These are phyloP conservation scores for Dujonia santamariae DNA, from an alignment of 1,139 yeast genomes.

Conservation along the genomic window DNA sequence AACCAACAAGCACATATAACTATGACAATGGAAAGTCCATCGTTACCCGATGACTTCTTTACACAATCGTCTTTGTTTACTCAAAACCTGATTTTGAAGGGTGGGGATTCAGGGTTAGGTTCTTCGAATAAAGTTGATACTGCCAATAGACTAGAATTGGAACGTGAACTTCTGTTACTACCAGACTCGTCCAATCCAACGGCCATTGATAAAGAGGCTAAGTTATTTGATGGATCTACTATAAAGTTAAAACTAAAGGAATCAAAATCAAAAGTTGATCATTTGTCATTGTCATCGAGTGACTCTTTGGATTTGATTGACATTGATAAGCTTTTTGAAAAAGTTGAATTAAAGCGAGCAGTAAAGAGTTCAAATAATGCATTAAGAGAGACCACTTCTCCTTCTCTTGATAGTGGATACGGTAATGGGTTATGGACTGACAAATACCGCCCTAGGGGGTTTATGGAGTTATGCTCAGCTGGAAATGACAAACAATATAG, in stretches of 20 bases:
- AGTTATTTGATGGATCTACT: slow-evolving; percentile 5
- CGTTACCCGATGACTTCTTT: slow-evolving; percentile 3
- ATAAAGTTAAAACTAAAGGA: slow-evolving; percentile 2
- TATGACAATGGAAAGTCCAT: background rate
- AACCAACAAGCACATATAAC: too few relatives aligned
- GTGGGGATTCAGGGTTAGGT: too few relatives aligned
- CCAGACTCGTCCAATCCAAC: slow-evolving; percentile 2
- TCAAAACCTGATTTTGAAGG: background rate
- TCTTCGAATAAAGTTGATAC: too few relatives aligned
- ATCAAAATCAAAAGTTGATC: background rate
- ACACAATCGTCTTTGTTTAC: slow-evolving; percentile 1
- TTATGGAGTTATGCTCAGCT: slow-evolving; percentile 58
- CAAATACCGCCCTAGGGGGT: slow-evolving; percentile 74
- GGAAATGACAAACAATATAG: slow-evolving; percentile 86
- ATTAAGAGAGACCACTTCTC: slow-evolving; percentile 1
- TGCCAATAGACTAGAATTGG: too few relatives aligned
- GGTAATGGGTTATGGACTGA: slow-evolving; percentile 55
- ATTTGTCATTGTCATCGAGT: background rate
- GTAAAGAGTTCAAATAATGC: slow-evolving; percentile 4
- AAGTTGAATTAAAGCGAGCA: slow-evolving; percentile 6
- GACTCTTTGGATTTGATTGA: slow-evolving; percentile 6
- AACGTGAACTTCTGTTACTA: too few relatives aligned
- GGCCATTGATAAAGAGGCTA: slow-evolving; percentile 1
- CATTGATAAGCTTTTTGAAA: slow-evolving; percentile 7
- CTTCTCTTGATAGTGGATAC: background rate